Base-by-base conservation (phyloP, 2,329 filamentous ascomycete species). In the Colletotrichum sp. region DNA sequence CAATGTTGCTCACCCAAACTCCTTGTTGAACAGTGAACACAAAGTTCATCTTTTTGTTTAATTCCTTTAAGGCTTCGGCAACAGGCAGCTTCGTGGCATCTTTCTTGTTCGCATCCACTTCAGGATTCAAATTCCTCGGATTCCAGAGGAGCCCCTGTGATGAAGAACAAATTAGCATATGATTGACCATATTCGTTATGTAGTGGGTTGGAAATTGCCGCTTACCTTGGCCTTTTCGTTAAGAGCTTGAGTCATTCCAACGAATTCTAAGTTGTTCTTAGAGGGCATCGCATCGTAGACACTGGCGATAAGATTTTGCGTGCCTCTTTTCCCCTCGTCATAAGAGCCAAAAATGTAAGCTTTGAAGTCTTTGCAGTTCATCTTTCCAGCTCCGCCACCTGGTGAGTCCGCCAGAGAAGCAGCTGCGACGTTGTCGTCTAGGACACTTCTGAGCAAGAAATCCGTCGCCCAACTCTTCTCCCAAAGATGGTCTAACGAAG, bases 1-100 rank as follows among this genome's bases (percentile, higher is more conserved):
- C 0, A 3, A 59, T n/a, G 29, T 59, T 59, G 29, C 27, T 33
- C 0, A 1, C 1, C 18, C 4, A 31, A n/a, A 59, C 29, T 59
- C 57, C 27, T 31, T 31, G 57, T 21, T 31, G 57, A 0, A 59
- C 21, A 0, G 43, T 47, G 0, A 47, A 47, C 3, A 47, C 13
- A 47, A 47, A 21, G 0, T 47, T 47, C 43, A 47, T 21, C 1
- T 21, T 47, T 0, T 21, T 0, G 9, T 47, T n/a, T 0, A 47
- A 47, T 0, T 47, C 1, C 0, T 0, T 7, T n/a, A 47, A 47
- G 0, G 43, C 43, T 21, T 0, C 11, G n/a, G 43, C 43, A 21
- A 47, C n/a, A 0, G 43, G 43, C 43, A 47, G 43, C n/a, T 47
- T n/a, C 5, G 1, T 8, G 3, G 4, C 38, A 43, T 43, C 38